A percentile compares a stretch with the other conserved stretches of the same genome.
Evolutionary conservation across 1,284 basidiomycete species (phyloP).

Genomic region (Apiotrichum gracile): DNA sequence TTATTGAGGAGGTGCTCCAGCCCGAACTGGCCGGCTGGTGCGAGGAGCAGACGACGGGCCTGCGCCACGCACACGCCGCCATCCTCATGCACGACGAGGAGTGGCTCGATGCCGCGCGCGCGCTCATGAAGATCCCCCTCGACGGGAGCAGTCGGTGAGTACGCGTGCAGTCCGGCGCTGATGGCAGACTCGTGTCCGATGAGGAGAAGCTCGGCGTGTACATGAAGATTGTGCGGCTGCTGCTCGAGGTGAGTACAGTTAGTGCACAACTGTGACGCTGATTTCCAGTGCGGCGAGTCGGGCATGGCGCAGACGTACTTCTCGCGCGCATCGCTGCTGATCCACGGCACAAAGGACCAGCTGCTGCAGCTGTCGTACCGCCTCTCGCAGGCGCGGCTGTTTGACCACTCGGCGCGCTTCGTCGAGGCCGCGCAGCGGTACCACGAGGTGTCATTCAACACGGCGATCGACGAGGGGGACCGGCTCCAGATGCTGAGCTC

Average conservation of each 20-base stretch:
- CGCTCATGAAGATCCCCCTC: conserved; percentile 82
- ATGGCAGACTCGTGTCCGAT: conserved; percentile 61
- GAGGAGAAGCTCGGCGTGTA: conserved; percentile 84
- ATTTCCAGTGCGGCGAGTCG: conserved; percentile 39
- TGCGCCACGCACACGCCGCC: conserved; percentile 81
- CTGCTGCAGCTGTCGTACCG: conserved; percentile 75
- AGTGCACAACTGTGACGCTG: not conserved
- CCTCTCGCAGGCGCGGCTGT: conserved; percentile 79
- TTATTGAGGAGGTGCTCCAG: conserved; percentile 35
- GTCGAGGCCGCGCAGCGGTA: conserved; percentile 91
- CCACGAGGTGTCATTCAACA: conserved; percentile 84
- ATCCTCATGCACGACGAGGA: conserved; percentile 85
- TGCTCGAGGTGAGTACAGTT: conserved; percentile 67
- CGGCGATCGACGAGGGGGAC: conserved; percentile 84
- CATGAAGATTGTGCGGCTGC: conserved; percentile 85
- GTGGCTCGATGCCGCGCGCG: conserved; percentile 84
- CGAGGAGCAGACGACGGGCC: conserved; percentile 85
- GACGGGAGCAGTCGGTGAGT: conserved; percentile 81
- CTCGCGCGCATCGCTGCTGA: conserved; percentile 86
- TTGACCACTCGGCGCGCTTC: conserved; percentile 85
- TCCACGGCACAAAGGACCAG: conserved; percentile 68
- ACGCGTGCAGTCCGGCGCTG: not conserved
- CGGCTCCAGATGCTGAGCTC: conserved; percentile 79
- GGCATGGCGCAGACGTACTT: conserved; percentile 93
- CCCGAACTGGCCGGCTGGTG: conserved; percentile 59